A percentile compares a stretch with the other conserved stretches of the same genome.
phyloP scores from a whole-genome alignment of 495 filamentous ascomycete species.

The Xylaria nigripes region DNA sequence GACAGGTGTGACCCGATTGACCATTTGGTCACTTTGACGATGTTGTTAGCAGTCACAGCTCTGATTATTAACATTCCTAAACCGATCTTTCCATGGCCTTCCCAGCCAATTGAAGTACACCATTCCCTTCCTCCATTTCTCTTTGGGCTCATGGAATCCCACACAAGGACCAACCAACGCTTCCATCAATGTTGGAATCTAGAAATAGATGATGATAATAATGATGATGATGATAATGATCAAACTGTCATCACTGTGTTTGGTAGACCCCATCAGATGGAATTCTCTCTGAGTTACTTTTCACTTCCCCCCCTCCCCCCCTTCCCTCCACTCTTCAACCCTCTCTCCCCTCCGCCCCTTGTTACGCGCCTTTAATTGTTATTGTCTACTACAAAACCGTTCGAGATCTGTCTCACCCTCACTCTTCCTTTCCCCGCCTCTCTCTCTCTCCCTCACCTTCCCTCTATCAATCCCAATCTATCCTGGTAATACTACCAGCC shows the following conservation, averaged over 20 bases:
- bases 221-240: too few species aligned
- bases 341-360: neutral
- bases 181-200: neutral
- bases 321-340: too few species aligned
- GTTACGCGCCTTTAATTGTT: neutral
- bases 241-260: neutral
- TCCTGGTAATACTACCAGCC: neutral
- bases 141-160: neutral
- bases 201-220: too few species aligned
- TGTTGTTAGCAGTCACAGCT: constrained; percentile 2
- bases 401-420: neutral
- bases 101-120: neutral
- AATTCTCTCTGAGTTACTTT: neutral
- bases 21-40: too few species aligned
- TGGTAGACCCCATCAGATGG: neutral
- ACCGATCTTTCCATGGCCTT: neutral
- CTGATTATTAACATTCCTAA: constrained; percentile 3
- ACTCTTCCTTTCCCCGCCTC: neutral
- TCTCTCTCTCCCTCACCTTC: neutral
- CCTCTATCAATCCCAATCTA: neutral
- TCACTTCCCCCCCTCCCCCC: too few species aligned
- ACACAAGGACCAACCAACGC: neutral
- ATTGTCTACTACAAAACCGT: neutral
- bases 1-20: neutral
- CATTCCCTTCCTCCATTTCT: neutral